A percentile compares a stretch with the other conserved stretches of the same genome.
These are phyloP conservation scores for Kodamaea alishanica DNA, from an alignment of 1,139 yeast genomes.

Conservation along the genomic window DNA sequence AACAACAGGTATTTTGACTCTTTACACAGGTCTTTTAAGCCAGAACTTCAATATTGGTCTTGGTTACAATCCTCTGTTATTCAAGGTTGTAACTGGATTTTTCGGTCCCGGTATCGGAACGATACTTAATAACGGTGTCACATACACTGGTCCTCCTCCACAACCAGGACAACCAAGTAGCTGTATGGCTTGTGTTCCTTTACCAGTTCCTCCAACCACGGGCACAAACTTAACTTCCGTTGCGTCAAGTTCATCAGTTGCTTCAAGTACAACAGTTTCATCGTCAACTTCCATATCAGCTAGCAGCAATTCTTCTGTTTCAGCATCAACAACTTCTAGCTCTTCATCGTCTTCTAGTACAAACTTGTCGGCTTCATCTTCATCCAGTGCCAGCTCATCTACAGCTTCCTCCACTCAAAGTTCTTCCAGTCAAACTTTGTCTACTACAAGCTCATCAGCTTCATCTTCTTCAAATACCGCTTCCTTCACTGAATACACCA, in stretches of 20 bases:
- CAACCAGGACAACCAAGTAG: conserved; percentile 12
- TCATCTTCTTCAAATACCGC: not conserved
- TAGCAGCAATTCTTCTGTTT: conserved; percentile 1
- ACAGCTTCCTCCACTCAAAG: not conserved
- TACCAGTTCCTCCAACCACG: conserved; percentile 7
- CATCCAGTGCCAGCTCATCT: too few species aligned
- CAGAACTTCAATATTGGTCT: conserved; percentile 19
- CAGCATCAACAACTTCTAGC: not conserved
- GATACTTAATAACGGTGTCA: conserved; percentile 15
- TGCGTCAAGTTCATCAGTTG: not conserved
- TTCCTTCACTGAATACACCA: conserved; percentile 8
- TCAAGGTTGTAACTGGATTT: conserved; percentile 14
- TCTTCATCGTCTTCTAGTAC: conserved; percentile 1
- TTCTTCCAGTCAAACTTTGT: not conserved
- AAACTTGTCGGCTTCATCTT: not conserved
- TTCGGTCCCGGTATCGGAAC: conserved; percentile 11
- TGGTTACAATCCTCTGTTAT: conserved; percentile 17
- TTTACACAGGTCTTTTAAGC: conserved; percentile 5
- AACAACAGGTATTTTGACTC: conserved; percentile 16
- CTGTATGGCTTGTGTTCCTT: conserved; percentile 13
- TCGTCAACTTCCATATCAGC: conserved; percentile 5
- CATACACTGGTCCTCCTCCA: conserved; percentile 17
- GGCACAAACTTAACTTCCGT: not conserved
- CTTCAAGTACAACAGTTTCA: conserved; percentile 7
- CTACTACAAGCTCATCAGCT: not conserved